Evolutionary conservation across 2,329 filamentous ascomycete species (phyloP), one percentile per base, ranked within the genome.

Genomic region (Stagonosporopsis vannaccii): DNA sequence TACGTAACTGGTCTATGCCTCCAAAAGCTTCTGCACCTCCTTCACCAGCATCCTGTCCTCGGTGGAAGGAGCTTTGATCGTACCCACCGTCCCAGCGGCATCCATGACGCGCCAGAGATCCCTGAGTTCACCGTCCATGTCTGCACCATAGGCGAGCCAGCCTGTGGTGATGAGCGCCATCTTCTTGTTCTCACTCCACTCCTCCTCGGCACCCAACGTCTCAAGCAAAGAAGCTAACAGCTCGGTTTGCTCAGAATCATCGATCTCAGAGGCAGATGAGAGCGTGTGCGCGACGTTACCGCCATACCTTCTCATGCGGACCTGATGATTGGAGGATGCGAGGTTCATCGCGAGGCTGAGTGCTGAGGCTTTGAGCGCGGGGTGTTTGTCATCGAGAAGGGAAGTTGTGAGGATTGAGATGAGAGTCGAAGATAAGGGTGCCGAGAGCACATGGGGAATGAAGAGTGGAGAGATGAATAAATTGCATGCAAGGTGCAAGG

Each of bases 311-410:
- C 86, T 82, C 33, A 84, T 80, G 19, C 90, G 84, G 23, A 84
- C 79, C 42, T 85, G 85, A 66, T 89, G 89, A 67, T 92, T 90
- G 2, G 87, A 84, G 0, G 87, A 80, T 0, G 91, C 84, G 0
- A 98, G 77, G 64, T 98, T 97, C 79, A 92, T 95, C 0, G 93
- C 85, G 2, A 98, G 81, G 1, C 89, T 91, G 0, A 93, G 87
- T 0, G 93, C 91, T 1, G 92, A 90, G 3, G 94, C 90, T 37
- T 93, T 87, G 2, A 94, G 84, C 50, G 87, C 92, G 41, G 82
- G 82, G 66, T 95, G 87, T 42, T 84, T 84, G 26, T 87, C 85
- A 66, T 97, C 92, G 0, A 97, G 82, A 23, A 98, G 87, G 59
- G 89, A 91, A 1, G 87, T 85, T 0, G 91, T 90, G 19, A 95